These are phyloP conservation scores for Poronia punctata DNA, from an alignment of 495 filamentous ascomycete species.

Conservation along the genomic window DNA sequence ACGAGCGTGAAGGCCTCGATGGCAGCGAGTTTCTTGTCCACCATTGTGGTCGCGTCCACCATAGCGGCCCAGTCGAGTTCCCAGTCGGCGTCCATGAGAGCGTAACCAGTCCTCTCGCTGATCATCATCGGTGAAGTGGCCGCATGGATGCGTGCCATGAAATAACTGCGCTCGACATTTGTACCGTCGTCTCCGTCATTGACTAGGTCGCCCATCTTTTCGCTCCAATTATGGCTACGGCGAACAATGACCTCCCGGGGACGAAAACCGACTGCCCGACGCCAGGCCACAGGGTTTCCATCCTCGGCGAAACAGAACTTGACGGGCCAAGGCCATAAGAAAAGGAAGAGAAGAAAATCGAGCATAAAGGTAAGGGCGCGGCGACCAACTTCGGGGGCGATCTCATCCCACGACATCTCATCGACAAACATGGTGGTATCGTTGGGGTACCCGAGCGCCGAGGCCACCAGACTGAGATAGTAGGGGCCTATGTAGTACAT, in stretches of 20 bases:
- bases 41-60: constrained; percentile 57
- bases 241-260: constrained; percentile 69
- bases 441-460: constrained; percentile 53
- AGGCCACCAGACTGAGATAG: constrained; percentile 56
- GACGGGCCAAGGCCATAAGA: constrained; percentile 69
- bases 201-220: constrained; percentile 36
- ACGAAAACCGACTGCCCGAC: constrained; percentile 60
- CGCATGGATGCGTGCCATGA: constrained; percentile 28
- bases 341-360: constrained; percentile 62
- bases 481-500: constrained; percentile 53
- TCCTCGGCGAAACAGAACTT: constrained; percentile 55
- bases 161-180: constrained; percentile 15
- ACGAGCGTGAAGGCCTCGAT: constrained; percentile 55
- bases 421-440: constrained; percentile 51
- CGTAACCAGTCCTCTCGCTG: constrained; percentile 65
- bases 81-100: constrained; percentile 72
- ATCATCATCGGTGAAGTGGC: constrained; percentile 59
- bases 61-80: constrained; percentile 74
- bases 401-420: constrained; percentile 40
- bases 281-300: constrained; percentile 58
- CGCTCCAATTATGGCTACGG: constrained; percentile 55
- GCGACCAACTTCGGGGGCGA: constrained; percentile 40
- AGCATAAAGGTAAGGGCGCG: constrained; percentile 56
- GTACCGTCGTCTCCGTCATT: constrained; percentile 25
- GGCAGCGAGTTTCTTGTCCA: constrained; percentile 50